A percentile compares a stretch with the other conserved stretches of the same genome.
These are phyloP conservation scores for Colletotrichum tanaceti DNA, from an alignment of 2,329 filamentous ascomycete genomes.

Conservation along the genomic window DNA sequence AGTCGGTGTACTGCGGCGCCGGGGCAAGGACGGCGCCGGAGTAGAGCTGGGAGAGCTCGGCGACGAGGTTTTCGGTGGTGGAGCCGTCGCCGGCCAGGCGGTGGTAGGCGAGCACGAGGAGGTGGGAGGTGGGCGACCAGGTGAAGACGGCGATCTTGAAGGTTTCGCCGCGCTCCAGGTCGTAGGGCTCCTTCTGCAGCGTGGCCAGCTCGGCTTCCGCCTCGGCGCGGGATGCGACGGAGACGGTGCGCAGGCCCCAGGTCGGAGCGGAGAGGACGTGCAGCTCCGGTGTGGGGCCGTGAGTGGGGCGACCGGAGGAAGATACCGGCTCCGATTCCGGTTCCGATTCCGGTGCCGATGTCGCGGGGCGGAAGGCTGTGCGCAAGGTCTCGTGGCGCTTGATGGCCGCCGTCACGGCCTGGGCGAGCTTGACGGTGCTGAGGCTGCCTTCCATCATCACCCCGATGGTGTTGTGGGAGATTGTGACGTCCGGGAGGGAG, in stretches of 20 bases:
- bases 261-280: not conserved
- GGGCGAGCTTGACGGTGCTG: slow-evolving; percentile 49
- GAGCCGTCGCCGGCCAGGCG: slow-evolving; percentile 24
- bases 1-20: slow-evolving; percentile 49
- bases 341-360: no score
- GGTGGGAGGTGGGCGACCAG: slow-evolving; percentile 12
- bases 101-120: slow-evolving; percentile 21
- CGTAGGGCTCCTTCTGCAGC: slow-evolving; percentile 9
- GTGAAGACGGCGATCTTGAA: slow-evolving; percentile 11
- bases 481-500: slow-evolving; percentile 54
- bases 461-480: slow-evolving; percentile 51
- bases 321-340: no score
- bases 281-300: not conserved
- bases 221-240: no score
- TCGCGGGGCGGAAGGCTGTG: slow-evolving; percentile 45
- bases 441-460: slow-evolving; percentile 45
- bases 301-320: no score
- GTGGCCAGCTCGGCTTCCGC: not conserved
- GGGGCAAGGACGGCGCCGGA: not conserved
- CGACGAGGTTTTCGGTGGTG: slow-evolving; percentile 19
- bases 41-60: slow-evolving; percentile 15
- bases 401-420: slow-evolving; percentile 49
- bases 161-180: not conserved
- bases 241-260: not conserved
- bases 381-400: slow-evolving; percentile 50